Evolutionary conservation across 768 basidiomycete genomes (phyloP).

Genomic region (Crepidotus variabilis): DNA sequence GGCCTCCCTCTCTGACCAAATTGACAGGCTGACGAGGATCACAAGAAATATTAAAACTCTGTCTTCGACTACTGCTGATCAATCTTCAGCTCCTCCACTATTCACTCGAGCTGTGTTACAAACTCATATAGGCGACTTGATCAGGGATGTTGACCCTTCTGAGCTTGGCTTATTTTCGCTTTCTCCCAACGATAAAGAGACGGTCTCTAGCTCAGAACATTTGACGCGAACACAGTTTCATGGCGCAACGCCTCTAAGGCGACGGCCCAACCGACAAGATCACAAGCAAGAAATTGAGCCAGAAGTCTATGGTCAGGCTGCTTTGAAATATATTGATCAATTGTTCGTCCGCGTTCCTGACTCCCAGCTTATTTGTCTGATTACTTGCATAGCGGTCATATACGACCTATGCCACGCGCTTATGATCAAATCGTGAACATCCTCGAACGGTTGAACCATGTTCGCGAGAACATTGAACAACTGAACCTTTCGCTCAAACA

Average conservation of each 20-base stretch:
- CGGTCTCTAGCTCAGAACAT: slow-evolving; percentile 28
- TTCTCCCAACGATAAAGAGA: slow-evolving; percentile 31
- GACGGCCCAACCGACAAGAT: slow-evolving; percentile 34
- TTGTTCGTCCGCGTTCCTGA: slow-evolving; percentile 49
- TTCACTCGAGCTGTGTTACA: slow-evolving; percentile 67
- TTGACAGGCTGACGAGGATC: slow-evolving; percentile 57
- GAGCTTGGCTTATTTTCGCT: slow-evolving; percentile 78
- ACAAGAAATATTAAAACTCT: slow-evolving; percentile 48
- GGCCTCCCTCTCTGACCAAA: slow-evolving; percentile 61
- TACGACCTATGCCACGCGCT: slow-evolving; percentile 51
- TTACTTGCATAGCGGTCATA: slow-evolving; percentile 27
- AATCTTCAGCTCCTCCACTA: slow-evolving; percentile 16
- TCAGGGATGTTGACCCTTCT: slow-evolving; percentile 74
- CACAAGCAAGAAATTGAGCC: slow-evolving; percentile 55
- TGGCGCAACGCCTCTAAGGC: slow-evolving; percentile 68
- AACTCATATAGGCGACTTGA: slow-evolving; percentile 65
- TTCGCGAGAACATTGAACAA: slow-evolving; percentile 35
- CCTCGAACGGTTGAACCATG: slow-evolving; percentile 32
- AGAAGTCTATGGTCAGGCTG: slow-evolving; percentile 73
- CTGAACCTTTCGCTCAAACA: slow-evolving; percentile 29
- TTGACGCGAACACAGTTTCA: slow-evolving; percentile 63
- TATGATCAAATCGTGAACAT: slow-evolving; percentile 40
- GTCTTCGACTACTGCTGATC: slow-evolving; percentile 28
- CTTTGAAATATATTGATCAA: slow-evolving; percentile 71
- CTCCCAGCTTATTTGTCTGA: not conserved